Evolutionary conservation across 768 basidiomycete species (phyloP).

Genomic region (Boletus subcaerulescens): DNA sequence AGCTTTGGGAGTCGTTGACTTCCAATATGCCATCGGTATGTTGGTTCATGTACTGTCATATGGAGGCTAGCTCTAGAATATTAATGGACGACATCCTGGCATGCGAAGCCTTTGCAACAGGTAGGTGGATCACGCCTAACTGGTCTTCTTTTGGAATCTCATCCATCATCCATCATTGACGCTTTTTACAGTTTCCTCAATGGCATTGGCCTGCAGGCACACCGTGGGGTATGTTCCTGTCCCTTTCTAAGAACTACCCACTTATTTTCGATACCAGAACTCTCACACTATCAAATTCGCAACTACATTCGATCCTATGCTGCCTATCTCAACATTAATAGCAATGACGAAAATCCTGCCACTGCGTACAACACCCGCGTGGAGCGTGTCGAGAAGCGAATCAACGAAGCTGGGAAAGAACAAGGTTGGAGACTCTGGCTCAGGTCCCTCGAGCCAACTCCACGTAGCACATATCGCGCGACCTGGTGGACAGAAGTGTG

Average conservation of each 20-base stretch:
- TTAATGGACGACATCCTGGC: background rate
- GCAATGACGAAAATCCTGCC: constrained; percentile 37
- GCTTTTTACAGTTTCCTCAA: background rate
- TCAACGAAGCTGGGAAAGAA: constrained; percentile 13
- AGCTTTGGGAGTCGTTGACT: constrained; percentile 15
- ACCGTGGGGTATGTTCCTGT: constrained; percentile 6
- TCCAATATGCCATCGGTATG: constrained; percentile 12
- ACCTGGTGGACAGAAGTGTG: constrained; percentile 27
- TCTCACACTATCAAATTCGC: constrained; percentile 34
- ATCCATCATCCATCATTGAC: background rate
- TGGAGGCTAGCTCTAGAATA: background rate
- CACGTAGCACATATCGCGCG: constrained; percentile 22
- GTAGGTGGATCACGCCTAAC: background rate
- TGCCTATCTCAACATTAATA: constrained; percentile 12
- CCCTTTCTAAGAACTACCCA: background rate
- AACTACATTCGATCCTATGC: constrained; percentile 29
- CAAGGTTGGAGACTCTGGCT: constrained; percentile 17
- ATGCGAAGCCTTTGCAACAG: background rate
- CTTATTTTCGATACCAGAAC: constrained; percentile 14
- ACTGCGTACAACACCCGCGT: constrained; percentile 48
- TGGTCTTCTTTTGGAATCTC: background rate
- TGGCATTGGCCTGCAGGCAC: constrained; percentile 19
- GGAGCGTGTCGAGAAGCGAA: constrained; percentile 41
- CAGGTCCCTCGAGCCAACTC: constrained; percentile 6
- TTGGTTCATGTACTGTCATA: background rate